Evolutionary conservation across 225 moss, liverwort and hornwort genomes (phyloP).

Genomic region (Climacium dendroides): DNA sequence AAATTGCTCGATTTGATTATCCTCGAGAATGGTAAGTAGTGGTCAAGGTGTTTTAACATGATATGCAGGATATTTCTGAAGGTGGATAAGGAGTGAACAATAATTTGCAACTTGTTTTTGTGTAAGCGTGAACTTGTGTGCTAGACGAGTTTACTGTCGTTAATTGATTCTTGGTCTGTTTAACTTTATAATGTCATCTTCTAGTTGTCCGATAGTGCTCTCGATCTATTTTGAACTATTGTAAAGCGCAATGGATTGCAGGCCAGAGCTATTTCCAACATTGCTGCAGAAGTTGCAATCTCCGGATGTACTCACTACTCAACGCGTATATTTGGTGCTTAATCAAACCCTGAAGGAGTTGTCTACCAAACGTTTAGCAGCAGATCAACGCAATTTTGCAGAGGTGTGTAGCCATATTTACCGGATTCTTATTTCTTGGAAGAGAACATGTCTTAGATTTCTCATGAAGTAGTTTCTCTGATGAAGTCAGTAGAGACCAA

Average conservation of each 20-base stretch:
- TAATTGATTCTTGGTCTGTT: background rate
- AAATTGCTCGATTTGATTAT: slow-evolving; percentile 97
- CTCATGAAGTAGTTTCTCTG: background rate
- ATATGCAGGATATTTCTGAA: background rate
- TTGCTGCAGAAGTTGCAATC: slow-evolving; percentile 98
- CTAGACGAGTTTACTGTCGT: background rate
- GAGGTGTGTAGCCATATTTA: slow-evolving; percentile 36
- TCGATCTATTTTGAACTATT: background rate
- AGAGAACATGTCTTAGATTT: background rate
- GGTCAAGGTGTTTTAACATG: background rate
- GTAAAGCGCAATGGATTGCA: slow-evolving; percentile 22
- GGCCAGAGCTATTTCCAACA: slow-evolving; percentile 93
- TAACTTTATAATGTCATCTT: background rate
- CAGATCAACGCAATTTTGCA: slow-evolving; percentile 88
- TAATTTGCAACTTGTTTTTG: background rate
- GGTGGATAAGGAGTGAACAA: background rate
- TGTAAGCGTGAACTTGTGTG: background rate
- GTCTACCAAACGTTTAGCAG: slow-evolving; percentile 90
- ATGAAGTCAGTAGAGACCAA: background rate
- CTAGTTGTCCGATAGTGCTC: background rate
- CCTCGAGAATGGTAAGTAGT: slow-evolving; percentile 88
- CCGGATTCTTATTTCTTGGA: background rate
- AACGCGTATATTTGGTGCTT: slow-evolving; percentile 95
- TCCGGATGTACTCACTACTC: slow-evolving; percentile 84
- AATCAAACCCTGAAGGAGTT: slow-evolving; percentile 98